Conservation (phyloP, 352 stramenopile genomes). For the Pythium sp. region DNA sequence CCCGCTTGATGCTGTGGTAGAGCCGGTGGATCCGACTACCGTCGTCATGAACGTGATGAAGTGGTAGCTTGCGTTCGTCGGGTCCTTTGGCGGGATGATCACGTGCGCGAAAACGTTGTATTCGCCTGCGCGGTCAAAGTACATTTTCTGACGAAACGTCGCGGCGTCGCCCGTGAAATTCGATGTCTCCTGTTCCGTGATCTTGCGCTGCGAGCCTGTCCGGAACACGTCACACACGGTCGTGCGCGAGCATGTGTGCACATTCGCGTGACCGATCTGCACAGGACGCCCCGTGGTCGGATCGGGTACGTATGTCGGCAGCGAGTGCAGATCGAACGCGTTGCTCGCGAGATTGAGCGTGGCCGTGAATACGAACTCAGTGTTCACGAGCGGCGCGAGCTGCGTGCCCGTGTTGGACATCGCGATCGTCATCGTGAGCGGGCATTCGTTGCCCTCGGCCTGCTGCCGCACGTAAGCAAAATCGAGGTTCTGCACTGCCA, state of each 20-base stretch:
- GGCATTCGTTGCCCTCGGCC: slow-evolving; percentile 42
- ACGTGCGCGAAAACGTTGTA: slow-evolving; percentile 80
- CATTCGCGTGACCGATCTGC: slow-evolving; percentile 73
- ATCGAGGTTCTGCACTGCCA: slow-evolving; percentile 69
- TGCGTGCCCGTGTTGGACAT: slow-evolving; percentile 35
- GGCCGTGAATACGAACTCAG: slow-evolving; percentile 74
- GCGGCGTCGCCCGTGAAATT: slow-evolving; percentile 72
- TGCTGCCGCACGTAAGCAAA: slow-evolving; percentile 62
- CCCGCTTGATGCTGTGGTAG: slow-evolving; percentile 18
- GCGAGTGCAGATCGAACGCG: slow-evolving; percentile 56
- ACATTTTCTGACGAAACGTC: slow-evolving; percentile 60
- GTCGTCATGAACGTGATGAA: slow-evolving; percentile 78
- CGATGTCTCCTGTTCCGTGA: slow-evolving; percentile 66
- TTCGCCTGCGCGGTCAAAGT: slow-evolving; percentile 41
- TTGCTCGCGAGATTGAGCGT: slow-evolving; percentile 72
- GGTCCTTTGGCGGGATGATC: slow-evolving; percentile 57
- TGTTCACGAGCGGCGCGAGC: slow-evolving; percentile 28
- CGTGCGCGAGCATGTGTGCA: slow-evolving; percentile 67
- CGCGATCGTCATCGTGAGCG: slow-evolving; percentile 51
- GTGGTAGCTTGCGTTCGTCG: slow-evolving; percentile 63
- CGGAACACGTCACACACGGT: slow-evolving; percentile 77
- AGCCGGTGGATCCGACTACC: slow-evolving; percentile 19
- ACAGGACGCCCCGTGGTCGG: slow-evolving; percentile 50
- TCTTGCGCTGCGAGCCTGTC: slow-evolving; percentile 59
- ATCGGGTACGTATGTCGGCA: slow-evolving; percentile 55